Evolutionary conservation across 2,329 filamentous ascomycete genomes (phyloP).

Genomic region (Colletotrichum sp.): DNA sequence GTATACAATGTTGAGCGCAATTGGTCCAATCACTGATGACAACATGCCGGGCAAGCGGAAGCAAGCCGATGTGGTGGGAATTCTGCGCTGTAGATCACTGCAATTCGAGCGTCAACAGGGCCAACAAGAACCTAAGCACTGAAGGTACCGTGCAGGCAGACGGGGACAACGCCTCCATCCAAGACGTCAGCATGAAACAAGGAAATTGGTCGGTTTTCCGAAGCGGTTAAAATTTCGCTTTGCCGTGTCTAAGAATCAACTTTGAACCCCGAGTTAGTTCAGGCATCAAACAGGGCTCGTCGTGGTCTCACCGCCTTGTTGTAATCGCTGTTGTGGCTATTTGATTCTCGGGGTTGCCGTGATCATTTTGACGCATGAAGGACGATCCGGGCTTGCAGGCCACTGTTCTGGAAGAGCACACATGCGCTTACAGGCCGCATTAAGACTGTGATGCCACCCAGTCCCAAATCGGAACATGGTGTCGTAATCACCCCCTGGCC

Average conservation of each 20-base stretch:
- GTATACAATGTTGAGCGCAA: background rate
- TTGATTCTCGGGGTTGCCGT: background rate
- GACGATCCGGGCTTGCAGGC: background rate
- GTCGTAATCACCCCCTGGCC: background rate
- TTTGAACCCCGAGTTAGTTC: background rate
- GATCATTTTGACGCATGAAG: background rate
- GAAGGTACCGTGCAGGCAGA: background rate
- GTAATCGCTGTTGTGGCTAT: background rate
- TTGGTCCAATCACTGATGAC: background rate
- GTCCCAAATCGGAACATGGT: background rate
- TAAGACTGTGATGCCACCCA: background rate
- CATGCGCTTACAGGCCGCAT: background rate
- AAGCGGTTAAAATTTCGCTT: background rate
- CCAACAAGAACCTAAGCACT: background rate
- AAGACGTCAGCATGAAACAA: background rate
- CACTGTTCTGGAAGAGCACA: background rate
- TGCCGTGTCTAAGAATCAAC: background rate
- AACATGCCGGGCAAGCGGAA: background rate
- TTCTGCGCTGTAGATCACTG: background rate
- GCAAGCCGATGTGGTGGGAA: background rate
- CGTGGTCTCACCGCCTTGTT: background rate
- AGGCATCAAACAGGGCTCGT: background rate
- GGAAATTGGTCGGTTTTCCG: background rate
- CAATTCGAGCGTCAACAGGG: background rate
- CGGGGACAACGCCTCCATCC: background rate